Conservation (phyloP, 2,329 filamentous ascomycete species). For the Fusarium gaditjirri region DNA sequence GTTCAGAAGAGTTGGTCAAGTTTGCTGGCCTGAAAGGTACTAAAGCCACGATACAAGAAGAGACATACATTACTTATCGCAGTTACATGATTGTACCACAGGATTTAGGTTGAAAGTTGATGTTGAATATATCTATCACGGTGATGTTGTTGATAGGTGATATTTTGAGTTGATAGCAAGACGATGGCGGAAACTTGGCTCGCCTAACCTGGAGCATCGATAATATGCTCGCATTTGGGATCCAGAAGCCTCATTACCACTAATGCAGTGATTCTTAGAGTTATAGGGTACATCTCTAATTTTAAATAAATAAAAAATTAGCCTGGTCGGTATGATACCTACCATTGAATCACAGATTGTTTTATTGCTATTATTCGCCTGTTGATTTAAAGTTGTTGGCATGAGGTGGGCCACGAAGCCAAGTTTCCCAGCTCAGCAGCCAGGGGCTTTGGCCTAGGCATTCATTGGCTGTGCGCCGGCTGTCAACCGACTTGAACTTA, state of each 20-base stretch:
- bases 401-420: neutral
- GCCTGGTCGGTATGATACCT: fast-evolving
- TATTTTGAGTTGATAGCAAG: neutral
- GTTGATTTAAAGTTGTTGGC: neutral
- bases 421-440: neutral
- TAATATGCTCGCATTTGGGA: neutral
- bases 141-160: neutral
- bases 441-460: neutral
- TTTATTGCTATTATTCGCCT: neutral
- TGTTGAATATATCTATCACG: neutral
- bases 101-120: neutral
- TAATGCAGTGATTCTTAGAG: too few relatives aligned
- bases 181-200: neutral
- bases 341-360: neutral
- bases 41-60: too few relatives aligned
- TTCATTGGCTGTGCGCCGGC: neutral
- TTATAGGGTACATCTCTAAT: fast-evolving
- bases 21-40: too few relatives aligned
- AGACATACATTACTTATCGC: fast-evolving
- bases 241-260: too few relatives aligned
- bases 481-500: neutral
- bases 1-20: neutral
- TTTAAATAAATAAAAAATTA: neutral
- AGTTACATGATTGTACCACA: neutral
- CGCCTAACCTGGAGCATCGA: neutral